These are phyloP conservation scores for Pholiota microspora DNA, from an alignment of 768 basidiomycete species.

Conservation along the genomic window DNA sequence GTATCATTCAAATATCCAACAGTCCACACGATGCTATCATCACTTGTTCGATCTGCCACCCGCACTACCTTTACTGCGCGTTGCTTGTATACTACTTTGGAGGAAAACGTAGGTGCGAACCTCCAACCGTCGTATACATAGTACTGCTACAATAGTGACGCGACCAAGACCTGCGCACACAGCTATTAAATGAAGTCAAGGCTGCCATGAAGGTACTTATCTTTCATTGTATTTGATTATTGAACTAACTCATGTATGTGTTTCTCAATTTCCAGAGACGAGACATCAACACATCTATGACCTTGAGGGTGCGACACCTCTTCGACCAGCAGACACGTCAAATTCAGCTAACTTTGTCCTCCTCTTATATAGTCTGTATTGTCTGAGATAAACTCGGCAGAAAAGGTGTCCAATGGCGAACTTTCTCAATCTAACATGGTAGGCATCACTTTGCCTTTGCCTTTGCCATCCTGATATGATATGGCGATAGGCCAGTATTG, in stretches of 20 bases:
- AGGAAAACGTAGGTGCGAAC: background rate
- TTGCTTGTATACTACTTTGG: background rate
- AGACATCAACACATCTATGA: conserved; percentile 54
- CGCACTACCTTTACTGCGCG: background rate
- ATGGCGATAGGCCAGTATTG: conserved; percentile 32
- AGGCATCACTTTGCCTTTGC: conserved; percentile 6
- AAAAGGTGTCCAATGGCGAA: conserved; percentile 48
- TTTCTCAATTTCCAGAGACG: conserved; percentile 39
- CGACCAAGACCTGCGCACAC: conserved; percentile 48
- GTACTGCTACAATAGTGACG: background rate
- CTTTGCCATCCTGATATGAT: background rate
- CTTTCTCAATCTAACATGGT: conserved; percentile 49
- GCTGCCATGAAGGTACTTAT: conserved; percentile 63
- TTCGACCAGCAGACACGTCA: background rate
- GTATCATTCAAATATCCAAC: too few relatives aligned
- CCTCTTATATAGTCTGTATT: conserved; percentile 51
- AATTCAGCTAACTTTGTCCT: background rate
- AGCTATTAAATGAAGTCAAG: conserved; percentile 55
- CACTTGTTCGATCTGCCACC: background rate
- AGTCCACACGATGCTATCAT: background rate
- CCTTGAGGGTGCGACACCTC: conserved; percentile 46
- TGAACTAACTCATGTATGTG: background rate
- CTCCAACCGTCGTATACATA: background rate
- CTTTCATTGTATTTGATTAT: background rate
- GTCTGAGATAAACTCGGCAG: conserved; percentile 65